Evolutionary conservation across 2,329 filamentous ascomycete genomes (phyloP), one percentile per base, ranked within the genome.

Genomic region (Fragosphaeria purpurea): DNA sequence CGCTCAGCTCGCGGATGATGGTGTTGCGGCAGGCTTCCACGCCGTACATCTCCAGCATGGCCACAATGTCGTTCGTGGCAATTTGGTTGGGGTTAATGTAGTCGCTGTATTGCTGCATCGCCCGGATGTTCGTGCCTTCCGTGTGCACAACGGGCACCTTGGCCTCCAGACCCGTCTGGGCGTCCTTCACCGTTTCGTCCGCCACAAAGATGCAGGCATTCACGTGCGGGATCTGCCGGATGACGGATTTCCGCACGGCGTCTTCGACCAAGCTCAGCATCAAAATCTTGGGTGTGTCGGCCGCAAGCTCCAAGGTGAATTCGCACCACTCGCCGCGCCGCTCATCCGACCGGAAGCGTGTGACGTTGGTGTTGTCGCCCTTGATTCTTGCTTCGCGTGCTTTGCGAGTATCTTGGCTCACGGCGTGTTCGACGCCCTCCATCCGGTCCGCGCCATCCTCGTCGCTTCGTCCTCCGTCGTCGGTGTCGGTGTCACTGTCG

Each of bases 231-330:
- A 97, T 89, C 61, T 90, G 85, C 65, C 95, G 91, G 56, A 98
- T 85, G 49, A 95, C 81, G 0, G 90, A 83, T 61, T 81, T 81
- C 56, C 80, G 80, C 49, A 88, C 81, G 10, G 87, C 87, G 12
- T 82, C 77, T 66, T 97, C 89, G 50, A 97, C 86, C 52, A 97
- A 75, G 60, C 86, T 87, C 52, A 97, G 82, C 79, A 98, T 93
- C 53, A 98, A 79, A 45, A 98, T 77, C 71, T 98, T 98, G 56
- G 91, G 86, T 11, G 85, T 85, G 42, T 79, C 73, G 41, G 84
- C 79, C 56, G 87, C 81, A 64, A 94, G 96, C 67, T 85, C 88
- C 53, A 97, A 79, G 12, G 85, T 86, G 61, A 97, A 80, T 57
- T 84, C 79, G 67, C 88, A 95, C 73, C 82, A 86, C 41, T 77